Base-by-base conservation (phyloP, 352 stramenopile genomes). In the Phytopythium aichiense region DNA sequence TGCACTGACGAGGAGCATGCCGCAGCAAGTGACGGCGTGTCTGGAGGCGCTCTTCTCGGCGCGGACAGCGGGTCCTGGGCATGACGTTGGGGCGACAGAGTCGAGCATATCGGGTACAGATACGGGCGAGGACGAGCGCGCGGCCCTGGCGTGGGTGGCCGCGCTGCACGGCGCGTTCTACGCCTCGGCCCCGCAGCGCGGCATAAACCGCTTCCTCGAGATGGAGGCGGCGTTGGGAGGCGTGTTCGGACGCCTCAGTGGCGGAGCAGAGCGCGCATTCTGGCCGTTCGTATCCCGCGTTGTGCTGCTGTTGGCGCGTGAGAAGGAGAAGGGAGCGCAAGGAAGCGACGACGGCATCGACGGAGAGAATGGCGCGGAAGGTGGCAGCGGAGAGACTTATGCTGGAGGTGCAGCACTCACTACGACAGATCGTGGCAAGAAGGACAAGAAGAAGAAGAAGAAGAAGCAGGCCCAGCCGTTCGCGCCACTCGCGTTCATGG, bases 401-500 rank as follows among this genome's bases (percentile, higher is more conserved):
- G 6, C 35, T 40, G 35, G 9, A 40, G 12, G 9, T 40, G 35
- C 35, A 40, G 7, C 4, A 15, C 35, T 16, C 12, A 40, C 35
- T 16, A 40, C 35, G 35, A 40, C 35, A 15, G 35, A 11, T 40
- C 12, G 35, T 15, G 35, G 35, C 12, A 40, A 40, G 35, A 40
- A 40, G 35, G 35, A 40, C 51, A 59, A 25, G 28, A 31, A 31
- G 28, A 31, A 31, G 28, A 31, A 31, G 28, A 30, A 30, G 28
- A 83, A 73, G 56, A 68, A 60, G n/a, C 70, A 61, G 18, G 31
- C 67, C 2, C 78, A 88, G 37, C 79, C 81, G 2, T 73, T 81
- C 55, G 70, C 69, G 12, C 81, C 81, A 15, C 67, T 91, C 20
- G 76, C 79, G 8, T 91, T 84, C 58, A 63, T 91, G 46, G 56